Evolutionary conservation across 352 stramenopile species (phyloP).

Genomic region (Thalassiosira mediterranea): DNA sequence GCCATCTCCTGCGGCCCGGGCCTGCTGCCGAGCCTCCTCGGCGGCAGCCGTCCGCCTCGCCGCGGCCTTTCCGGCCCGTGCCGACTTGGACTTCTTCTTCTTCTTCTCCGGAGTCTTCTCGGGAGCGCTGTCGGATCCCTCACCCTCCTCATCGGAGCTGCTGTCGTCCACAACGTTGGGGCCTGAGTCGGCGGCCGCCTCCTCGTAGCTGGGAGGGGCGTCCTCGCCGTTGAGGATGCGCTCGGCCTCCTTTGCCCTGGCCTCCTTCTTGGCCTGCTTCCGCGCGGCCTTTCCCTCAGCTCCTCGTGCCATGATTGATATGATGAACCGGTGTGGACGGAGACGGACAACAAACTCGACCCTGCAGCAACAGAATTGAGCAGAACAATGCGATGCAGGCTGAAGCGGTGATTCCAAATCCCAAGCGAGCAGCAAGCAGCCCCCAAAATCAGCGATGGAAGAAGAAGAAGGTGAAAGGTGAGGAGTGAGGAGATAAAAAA

Average conservation of each 20-base stretch:
- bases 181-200: conserved; percentile 9
- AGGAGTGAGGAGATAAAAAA: too few relatives aligned
- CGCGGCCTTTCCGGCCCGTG: conserved; percentile 36
- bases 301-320: conserved; percentile 59
- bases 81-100: conserved; percentile 45
- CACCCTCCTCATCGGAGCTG: conserved; percentile 24
- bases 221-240: conserved; percentile 30
- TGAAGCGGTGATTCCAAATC: too few relatives aligned
- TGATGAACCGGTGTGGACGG: too few relatives aligned
- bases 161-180: too few relatives aligned
- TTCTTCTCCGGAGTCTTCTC: conserved; percentile 29
- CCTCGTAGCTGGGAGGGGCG: neutral
- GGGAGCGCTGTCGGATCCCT: conserved; percentile 4
- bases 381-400: too few relatives aligned
- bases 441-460: too few relatives aligned
- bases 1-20: conserved; percentile 6
- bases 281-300: conserved; percentile 46
- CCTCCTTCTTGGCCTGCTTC: conserved; percentile 49
- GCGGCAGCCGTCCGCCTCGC: neutral
- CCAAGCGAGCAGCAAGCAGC: too few relatives aligned
- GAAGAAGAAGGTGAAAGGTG: too few relatives aligned
- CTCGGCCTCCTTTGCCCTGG: conserved; percentile 42
- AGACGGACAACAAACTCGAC: too few relatives aligned
- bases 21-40: neutral
- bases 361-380: too few relatives aligned